Conservation (phyloP, 176 grass and related monocot species). For the Carex cristatella region DNA sequence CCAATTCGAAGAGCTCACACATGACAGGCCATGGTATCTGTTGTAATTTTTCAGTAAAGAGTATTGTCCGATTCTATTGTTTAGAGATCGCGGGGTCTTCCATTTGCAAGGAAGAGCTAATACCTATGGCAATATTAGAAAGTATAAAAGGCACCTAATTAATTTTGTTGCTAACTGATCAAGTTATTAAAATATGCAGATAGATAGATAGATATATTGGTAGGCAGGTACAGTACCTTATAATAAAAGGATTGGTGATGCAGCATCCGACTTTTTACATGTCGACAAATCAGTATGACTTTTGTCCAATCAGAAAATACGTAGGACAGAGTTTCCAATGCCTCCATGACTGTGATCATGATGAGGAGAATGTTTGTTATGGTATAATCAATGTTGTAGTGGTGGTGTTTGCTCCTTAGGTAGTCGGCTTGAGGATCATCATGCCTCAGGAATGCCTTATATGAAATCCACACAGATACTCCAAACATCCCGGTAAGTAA, state of each 20-base stretch:
- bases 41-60: not conserved
- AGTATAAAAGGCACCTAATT: not conserved
- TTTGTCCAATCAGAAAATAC: conserved; percentile 39
- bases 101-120: not conserved
- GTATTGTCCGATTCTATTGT: not conserved
- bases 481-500: conserved; percentile 19
- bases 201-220: not conserved
- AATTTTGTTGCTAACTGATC: not conserved
- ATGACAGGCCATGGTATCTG: not conserved
- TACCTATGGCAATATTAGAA: not conserved
- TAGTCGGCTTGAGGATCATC: not conserved
- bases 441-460: not conserved
- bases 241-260: not conserved
- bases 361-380: conserved; percentile 29
- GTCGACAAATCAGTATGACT: conserved; percentile 1
- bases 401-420: not conserved
- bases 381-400: conserved; percentile 16
- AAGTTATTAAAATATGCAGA: not conserved
- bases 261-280: not conserved
- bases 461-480: conserved; percentile 17
- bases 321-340: conserved; percentile 31
- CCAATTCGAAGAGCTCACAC: not conserved
- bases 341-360: conserved; percentile 25
- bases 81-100: not conserved
- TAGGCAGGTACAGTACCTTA: not conserved